Conservation (phyloP, 108 stramenopile species). For the Parmales sp. region DNA sequence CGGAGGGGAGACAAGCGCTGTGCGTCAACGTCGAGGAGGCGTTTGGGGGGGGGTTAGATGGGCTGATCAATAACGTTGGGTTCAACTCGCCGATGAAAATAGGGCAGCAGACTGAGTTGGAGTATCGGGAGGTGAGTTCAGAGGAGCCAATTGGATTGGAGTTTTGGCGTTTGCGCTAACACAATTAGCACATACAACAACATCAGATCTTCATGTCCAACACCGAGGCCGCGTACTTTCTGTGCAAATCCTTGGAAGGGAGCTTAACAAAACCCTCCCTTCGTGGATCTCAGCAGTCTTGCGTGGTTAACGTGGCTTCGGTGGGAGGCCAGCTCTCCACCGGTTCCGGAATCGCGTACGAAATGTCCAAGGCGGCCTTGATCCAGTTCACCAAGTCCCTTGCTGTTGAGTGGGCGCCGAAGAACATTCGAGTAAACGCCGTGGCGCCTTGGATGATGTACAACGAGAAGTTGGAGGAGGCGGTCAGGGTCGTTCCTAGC, state of each 20-base stretch:
- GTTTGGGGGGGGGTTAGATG: constrained; percentile 48
- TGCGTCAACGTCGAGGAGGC: constrained; percentile 20
- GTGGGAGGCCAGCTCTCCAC: constrained; percentile 82
- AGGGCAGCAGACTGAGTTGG: constrained; percentile 71
- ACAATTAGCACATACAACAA: too few species aligned
- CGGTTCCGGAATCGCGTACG: constrained; percentile 78
- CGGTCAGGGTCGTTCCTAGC: constrained; percentile 40
- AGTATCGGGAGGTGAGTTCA: too few species aligned
- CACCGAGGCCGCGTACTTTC: constrained; percentile 58
- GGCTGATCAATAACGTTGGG: constrained; percentile 93
- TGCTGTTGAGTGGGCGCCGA: constrained; percentile 80
- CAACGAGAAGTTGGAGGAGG: constrained; percentile 50
- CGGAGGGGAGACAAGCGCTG: neutral
- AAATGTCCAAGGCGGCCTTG: constrained; percentile 90
- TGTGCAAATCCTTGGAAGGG: constrained; percentile 51
- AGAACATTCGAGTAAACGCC: constrained; percentile 55
- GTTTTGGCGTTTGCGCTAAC: too few species aligned
- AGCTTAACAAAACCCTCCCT: constrained; percentile 24
- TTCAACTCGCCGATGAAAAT: constrained; percentile 81
- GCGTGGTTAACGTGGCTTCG: constrained; percentile 84
- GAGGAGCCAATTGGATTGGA: too few species aligned
- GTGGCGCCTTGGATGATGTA: constrained; percentile 25
- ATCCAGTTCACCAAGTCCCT: constrained; percentile 81
- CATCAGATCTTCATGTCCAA: constrained; percentile 74
- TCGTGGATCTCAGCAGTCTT: constrained; percentile 32